Evolutionary conservation across 1,284 basidiomycete species (phyloP).

Genomic region (Fomitopsis betulina): DNA sequence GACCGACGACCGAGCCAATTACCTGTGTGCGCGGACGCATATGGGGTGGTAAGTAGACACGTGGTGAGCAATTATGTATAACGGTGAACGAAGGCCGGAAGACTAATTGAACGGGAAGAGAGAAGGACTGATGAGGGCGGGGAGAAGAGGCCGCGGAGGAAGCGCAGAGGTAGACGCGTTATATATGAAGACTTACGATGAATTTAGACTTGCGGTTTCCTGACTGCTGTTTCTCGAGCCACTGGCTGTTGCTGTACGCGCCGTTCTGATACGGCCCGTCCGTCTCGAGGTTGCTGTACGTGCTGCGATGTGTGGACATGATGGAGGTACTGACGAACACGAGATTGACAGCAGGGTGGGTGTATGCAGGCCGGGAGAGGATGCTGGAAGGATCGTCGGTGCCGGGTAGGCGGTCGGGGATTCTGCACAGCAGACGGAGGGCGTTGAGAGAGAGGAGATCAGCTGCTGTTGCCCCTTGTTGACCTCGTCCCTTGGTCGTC

Average conservation of each 20-base stretch:
- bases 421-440: constrained; percentile 28
- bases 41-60: background rate
- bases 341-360: constrained; percentile 11
- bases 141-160: background rate
- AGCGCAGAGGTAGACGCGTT: background rate
- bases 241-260: constrained; percentile 26
- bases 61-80: background rate
- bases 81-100: background rate
- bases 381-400: constrained; percentile 27
- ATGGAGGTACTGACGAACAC: constrained; percentile 7
- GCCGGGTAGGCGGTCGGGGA: constrained; percentile 30
- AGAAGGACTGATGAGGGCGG: background rate
- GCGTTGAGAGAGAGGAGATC: background rate
- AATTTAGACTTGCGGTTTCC: constrained; percentile 28
- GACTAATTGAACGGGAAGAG: background rate
- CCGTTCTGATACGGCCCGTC: constrained; percentile 18
- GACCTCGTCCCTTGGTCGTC: background rate
- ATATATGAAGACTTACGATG: constrained; percentile 28
- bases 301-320: constrained; percentile 16
- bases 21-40: constrained; percentile 31
- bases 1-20: constrained; percentile 37
- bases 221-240: constrained; percentile 36
- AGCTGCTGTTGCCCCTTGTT: background rate
- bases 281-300: constrained; percentile 27
- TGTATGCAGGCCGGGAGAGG: constrained; percentile 9